Evolutionary conservation across 805 yeast genomes (phyloP), one percentile per base, ranked within the genome.

Genomic region (Tetrapisispora pingtungensis): DNA sequence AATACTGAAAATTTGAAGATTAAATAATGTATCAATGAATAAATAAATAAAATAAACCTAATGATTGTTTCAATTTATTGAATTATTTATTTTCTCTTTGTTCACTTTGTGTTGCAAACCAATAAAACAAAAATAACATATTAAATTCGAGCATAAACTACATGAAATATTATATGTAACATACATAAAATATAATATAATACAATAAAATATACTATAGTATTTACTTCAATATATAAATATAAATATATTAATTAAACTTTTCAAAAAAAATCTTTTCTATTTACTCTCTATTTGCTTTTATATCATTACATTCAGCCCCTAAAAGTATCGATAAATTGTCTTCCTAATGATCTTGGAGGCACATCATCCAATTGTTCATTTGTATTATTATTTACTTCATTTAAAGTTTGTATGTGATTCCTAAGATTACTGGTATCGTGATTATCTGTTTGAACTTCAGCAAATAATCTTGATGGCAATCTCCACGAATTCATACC

Each of bases 291-390:
- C 13, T 14, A 10, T 28, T 28, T 28, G 13, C 26, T 22, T 22
- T 22, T 22, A 22, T 22, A 22, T 22, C 8, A 8, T 5, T 22
- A 22, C 8, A 22, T 20, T 5, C 57, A 71, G 27, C 71, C 63
- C 55, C 81, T 68, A 51, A 80, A 78, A 0, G 81, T 74, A 57
- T 78, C 81, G 20, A 80, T 59, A 44, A 80, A 70, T 52, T 78
- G 84, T 19, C 74, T 68, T 2, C 82, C 78, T 31, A 80, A 61
- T 0, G 84, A 76, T 42, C 85, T 61, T 12, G 71, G 75, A 0
- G 84, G 84, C 15, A 79, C 78, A 46, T 76, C 83, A 8, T 50
- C 35, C 2, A 38, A 30, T 26, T 32, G 36, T 17, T 24, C 33
- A 33, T 17, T 40, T 17, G n/a, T 12, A 14, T 31, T 32, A 14